These are phyloP conservation scores for Rhodotorula sp. DNA, from an alignment of 1,284 basidiomycete species.

Conservation along the genomic window DNA sequence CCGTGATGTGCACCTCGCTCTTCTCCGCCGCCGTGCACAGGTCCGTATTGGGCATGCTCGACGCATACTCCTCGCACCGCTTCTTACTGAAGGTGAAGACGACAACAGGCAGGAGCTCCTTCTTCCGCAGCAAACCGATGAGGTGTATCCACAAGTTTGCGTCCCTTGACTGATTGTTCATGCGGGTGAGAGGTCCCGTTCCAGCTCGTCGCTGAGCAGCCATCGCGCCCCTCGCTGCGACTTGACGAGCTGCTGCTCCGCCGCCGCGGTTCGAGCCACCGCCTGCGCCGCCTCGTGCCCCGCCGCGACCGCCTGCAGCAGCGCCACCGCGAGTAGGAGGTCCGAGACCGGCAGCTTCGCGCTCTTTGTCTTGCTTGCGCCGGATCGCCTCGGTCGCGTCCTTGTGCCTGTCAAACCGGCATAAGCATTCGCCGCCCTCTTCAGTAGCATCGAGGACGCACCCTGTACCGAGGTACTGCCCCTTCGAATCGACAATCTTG, in stretches of 20 bases:
- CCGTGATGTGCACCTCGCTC: slow-evolving; percentile 91
- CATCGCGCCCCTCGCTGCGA: slow-evolving; percentile 40
- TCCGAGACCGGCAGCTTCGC: slow-evolving; percentile 80
- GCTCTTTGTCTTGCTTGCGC: slow-evolving; percentile 95
- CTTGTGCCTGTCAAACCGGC: slow-evolving; percentile 63
- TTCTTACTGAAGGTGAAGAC: slow-evolving; percentile 98
- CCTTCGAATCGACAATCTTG: slow-evolving; percentile 85
- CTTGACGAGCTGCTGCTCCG: slow-evolving; percentile 23
- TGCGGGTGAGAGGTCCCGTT: slow-evolving; percentile 58
- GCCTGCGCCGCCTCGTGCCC: slow-evolving; percentile 54
- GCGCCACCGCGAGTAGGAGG: slow-evolving; percentile 67
- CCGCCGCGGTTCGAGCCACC: slow-evolving; percentile 53
- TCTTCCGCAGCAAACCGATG: slow-evolving; percentile 80
- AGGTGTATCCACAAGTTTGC: slow-evolving; percentile 80
- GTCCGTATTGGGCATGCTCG: slow-evolving; percentile 82
- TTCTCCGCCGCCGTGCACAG: slow-evolving; percentile 82
- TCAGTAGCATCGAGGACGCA: slow-evolving; percentile 47
- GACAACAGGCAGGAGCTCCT: slow-evolving; percentile 83
- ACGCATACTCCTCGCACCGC: slow-evolving; percentile 92
- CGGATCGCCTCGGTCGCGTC: slow-evolving; percentile 82
- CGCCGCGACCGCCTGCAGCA: slow-evolving; percentile 56
- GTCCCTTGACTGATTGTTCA: slow-evolving; percentile 70
- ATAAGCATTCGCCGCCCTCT: too few species aligned
- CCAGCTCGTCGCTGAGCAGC: slow-evolving; percentile 38
- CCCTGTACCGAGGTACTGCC: slow-evolving; percentile 75